Percentiles rank a stretch among this genome's conserved stretches.
These are phyloP conservation scores for Botrytis galanthina DNA, from an alignment of 2,329 filamentous ascomycete species.

Conservation along the genomic window DNA sequence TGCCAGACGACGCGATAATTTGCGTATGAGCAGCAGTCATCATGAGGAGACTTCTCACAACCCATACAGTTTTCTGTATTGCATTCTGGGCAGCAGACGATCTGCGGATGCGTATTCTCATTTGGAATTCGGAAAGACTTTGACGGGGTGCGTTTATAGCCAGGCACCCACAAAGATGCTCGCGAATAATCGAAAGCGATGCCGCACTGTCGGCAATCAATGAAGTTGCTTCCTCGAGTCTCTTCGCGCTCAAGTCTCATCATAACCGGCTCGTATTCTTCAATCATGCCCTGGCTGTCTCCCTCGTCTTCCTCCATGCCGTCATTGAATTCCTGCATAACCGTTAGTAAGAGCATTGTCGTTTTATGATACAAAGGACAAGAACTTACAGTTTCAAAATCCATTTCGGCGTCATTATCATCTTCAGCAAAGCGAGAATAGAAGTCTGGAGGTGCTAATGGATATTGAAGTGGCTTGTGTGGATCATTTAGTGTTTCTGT, in stretches of 20 bases:
- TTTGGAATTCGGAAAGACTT: neutral
- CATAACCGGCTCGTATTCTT: neutral
- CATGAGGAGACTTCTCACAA: neutral
- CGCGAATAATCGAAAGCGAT: neutral
- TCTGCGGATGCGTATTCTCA: conserved; percentile 1
- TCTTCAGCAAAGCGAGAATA: neutral
- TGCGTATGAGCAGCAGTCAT: neutral
- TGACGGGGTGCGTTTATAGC: neutral
- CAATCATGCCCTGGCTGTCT: neutral
- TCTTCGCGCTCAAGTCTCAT: neutral
- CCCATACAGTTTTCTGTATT: neutral
- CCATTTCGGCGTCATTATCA: neutral
- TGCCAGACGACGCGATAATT: neutral
- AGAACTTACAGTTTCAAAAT: neutral
- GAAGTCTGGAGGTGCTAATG: neutral
- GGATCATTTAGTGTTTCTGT: neutral
- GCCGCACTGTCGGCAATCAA: neutral
- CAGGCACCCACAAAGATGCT: neutral
- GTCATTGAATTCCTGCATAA: neutral
- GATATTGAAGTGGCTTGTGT: neutral
- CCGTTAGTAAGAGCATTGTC: neutral
- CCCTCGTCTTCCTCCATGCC: neutral
- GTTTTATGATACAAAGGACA: neutral
- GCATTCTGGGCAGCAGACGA: neutral
- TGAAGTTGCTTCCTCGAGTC: conserved; percentile 1